A percentile compares a stretch with the other conserved stretches of the same genome.
These are phyloP conservation scores for Neofusicoccum umdonicola DNA, from an alignment of 2,329 filamentous ascomycete species.

Conservation along the genomic window DNA sequence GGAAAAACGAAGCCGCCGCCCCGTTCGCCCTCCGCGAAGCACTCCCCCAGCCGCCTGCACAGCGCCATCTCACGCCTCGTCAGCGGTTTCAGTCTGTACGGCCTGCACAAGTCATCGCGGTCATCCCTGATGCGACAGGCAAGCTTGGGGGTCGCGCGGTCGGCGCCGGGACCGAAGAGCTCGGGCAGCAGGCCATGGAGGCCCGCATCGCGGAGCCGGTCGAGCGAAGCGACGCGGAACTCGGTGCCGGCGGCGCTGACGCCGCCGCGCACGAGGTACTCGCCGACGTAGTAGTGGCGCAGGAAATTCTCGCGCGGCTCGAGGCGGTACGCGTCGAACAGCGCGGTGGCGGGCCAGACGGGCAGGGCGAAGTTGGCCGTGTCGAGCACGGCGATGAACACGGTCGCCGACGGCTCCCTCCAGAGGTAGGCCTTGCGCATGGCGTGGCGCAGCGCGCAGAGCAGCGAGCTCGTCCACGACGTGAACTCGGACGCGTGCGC, in stretches of 20 bases:
- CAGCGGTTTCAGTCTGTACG: background rate
- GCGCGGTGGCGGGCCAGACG: background rate
- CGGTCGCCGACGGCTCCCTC: background rate
- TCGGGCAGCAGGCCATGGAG: background rate
- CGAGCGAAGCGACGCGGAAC: background rate
- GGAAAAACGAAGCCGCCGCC: background rate
- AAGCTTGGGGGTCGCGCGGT: background rate
- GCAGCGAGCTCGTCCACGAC: conserved; percentile 10
- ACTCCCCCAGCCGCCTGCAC: background rate
- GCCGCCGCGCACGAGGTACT: conserved; percentile 3
- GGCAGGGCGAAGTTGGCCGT: background rate
- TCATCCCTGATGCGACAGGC: background rate
- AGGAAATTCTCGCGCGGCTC: background rate
- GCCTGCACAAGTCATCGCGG: background rate
- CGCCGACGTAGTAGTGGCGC: conserved; percentile 4
- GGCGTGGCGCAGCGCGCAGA: conserved; percentile 1
- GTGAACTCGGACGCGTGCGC: background rate
- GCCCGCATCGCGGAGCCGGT: background rate
- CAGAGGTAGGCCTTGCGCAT: background rate
- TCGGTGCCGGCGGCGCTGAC: background rate
- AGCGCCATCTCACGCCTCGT: background rate
- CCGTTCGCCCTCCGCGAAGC: background rate
- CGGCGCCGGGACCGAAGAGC: background rate
- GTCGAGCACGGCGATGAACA: background rate
- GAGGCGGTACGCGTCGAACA: background rate